Evolutionary conservation across 2,329 filamentous ascomycete species (phyloP), one percentile per base, ranked within the genome.

Genomic region (Sclerotinia nivalis): DNA sequence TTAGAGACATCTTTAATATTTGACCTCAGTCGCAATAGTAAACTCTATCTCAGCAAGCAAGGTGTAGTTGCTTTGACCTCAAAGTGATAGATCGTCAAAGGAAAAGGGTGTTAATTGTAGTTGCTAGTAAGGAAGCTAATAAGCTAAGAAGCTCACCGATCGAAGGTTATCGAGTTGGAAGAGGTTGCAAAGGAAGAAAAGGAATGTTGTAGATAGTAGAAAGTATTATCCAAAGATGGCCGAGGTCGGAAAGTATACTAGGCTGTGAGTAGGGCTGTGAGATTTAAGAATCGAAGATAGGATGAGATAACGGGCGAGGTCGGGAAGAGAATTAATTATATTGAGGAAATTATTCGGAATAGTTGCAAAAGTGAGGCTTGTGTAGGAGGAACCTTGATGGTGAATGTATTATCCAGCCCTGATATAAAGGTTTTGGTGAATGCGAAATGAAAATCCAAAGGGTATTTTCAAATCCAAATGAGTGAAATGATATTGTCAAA

Each of bases 1-100:
- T 78, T 6, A 67, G 34, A 34, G 71, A 69, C 73, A 75, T 74
- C 25, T 62, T 72, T 59, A 66, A 43, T 28, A 15, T 9, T 15
- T 50, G 22, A 62, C 28, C 45, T 62, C 60, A 5, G 45, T 50
- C 60, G 10, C 8, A 62, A 20, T 50, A 1, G 28, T 25, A 6
- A 50, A 62, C 4, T 49, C 45, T 62, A 25, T n/a, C 12, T 22
- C 7, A 20, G 60, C 28, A 37, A 13, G 31, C n/a, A 34, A 25
- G 22, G 22, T 50, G 8, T 20, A 18, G 31, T 20, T 37, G 20
- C 45, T n/a, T 50, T 62, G 20, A 25, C 31, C 22, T n/a, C 43
- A 7, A 22, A 62, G 25, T 1, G 12, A 15, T 10, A 2, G 10
- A n/a, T 25, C 18, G 45, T 49, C 28, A 34, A 34, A 47, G 7